Evolutionary conservation across 1,139 yeast genomes (phyloP), one percentile per base, ranked within the genome.

Genomic region (Suhomyces kunorum): DNA sequence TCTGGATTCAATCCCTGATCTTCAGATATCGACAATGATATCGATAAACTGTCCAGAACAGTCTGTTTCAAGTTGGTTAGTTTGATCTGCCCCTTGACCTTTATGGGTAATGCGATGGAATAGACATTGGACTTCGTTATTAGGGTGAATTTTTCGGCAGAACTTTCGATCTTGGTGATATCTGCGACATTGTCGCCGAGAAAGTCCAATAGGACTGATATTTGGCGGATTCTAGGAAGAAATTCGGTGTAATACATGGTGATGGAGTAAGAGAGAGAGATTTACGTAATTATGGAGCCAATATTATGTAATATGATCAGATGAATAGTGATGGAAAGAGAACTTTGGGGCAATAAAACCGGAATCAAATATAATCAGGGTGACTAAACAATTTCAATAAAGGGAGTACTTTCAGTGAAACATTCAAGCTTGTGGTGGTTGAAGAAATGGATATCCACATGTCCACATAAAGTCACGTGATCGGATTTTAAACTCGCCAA

Each of bases 211-310:
- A 58, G 53, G 13, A 64, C 55, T 3, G 72, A 54, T n/a, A 70
- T 49, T 23, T 63, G 50, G 29, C 58, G 56, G 16, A 71, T 49
- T 39, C 76, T 56, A 8, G 76, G 73, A n/a, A 71, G 56, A 40
- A 60, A 59, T 45, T 71, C 77, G n/a, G 66, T 50, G 32, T 55
- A 51, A 42, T 63, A 67, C 74, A 68, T 68, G 25, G 12, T 11
- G 17, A 19, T 14, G n/a, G 12, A 12, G n/a, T n/a, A 25, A 9
- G 19, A 11, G 8, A 3, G 9, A 9, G 12, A 20, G 11, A 9
- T 20, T 28, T 29, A 29, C 24, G 32, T 29, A 29, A 29, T 12
- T 8, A 17, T 5, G 4, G 25, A n/a, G 9, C n/a, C 12, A 7
- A 13, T 11, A 6, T 16, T 20, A 20, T n/a, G n/a, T 20, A 20